Percentiles rank a stretch among this genome's conserved stretches.
Evolutionary conservation across 208 protist species (phyloP).

Genomic region (Leishmania turanica): DNA sequence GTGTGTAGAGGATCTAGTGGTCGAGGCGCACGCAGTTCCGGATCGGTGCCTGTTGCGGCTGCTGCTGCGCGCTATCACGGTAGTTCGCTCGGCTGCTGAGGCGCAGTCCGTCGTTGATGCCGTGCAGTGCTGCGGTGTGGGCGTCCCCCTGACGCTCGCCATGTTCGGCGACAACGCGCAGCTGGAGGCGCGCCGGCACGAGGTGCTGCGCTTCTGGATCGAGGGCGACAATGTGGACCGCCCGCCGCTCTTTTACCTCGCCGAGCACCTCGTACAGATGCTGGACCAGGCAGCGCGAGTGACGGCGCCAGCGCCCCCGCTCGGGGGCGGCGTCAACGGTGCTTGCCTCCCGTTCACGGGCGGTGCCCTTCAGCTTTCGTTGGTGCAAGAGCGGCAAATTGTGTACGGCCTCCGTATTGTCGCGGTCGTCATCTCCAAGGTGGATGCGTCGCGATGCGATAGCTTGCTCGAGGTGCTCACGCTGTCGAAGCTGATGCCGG

Average conservation of each 20-base stretch:
- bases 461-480: conserved; percentile 32
- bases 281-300: conserved; percentile 16
- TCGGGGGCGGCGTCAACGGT: background rate
- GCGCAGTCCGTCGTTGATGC: conserved; percentile 52
- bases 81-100: conserved; percentile 34
- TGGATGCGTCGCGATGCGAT: conserved; percentile 27
- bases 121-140: conserved; percentile 31
- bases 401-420: conserved; percentile 51
- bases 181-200: conserved; percentile 32
- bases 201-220: conserved; percentile 66
- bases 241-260: conserved; percentile 45
- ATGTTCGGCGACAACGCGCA: conserved; percentile 29
- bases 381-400: conserved; percentile 38
- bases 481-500: conserved; percentile 30
- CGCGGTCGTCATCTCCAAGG: conserved; percentile 31
- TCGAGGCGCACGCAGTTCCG: conserved; percentile 15
- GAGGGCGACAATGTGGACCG: conserved; percentile 34
- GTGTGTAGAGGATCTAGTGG: conserved; percentile 16
- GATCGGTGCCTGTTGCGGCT: conserved; percentile 38
- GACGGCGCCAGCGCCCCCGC: background rate
- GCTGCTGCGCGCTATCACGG: conserved; percentile 43
- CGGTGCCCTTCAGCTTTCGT: conserved; percentile 9
- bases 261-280: conserved; percentile 23
- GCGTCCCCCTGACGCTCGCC: conserved; percentile 25
- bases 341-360: background rate